Percentiles rank a stretch among this genome's conserved stretches.
These are phyloP conservation scores for Leptodontidium sp. DNA, from an alignment of 2,329 filamentous ascomycete genomes.

Conservation along the genomic window DNA sequence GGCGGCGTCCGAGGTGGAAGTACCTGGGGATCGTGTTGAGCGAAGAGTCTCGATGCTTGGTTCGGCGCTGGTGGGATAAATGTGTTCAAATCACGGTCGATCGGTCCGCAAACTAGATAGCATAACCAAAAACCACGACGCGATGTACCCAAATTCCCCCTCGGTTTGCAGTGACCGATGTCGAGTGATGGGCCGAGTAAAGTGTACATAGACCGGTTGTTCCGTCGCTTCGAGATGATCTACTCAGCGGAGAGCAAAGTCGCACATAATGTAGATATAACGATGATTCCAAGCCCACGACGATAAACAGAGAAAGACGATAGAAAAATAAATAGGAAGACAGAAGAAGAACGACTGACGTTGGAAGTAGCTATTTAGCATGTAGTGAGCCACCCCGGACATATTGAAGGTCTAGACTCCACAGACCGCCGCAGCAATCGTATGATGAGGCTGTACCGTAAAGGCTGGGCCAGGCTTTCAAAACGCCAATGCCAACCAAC, in stretches of 20 bases:
- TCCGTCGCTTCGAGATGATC: background rate
- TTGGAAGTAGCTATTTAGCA: constrained; percentile 13
- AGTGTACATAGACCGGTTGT: background rate
- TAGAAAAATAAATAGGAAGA: background rate
- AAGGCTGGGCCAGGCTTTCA: background rate
- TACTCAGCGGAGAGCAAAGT: no score
- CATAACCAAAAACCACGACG: background rate
- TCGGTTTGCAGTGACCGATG: background rate
- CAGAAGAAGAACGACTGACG: constrained; percentile 11
- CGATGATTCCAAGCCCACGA: background rate
- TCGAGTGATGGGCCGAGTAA: background rate
- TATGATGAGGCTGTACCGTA: constrained; percentile 5
- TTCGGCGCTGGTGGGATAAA: constrained; percentile 31
- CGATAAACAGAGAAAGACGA: background rate
- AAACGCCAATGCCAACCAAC: background rate
- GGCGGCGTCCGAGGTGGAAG: constrained; percentile 32
- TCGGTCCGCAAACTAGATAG: constrained; percentile 19
- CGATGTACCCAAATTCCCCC: constrained; percentile 5
- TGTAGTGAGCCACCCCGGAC: background rate
- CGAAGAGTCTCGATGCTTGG: constrained; percentile 20
- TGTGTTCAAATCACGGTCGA: constrained; percentile 7
- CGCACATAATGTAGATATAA: background rate
- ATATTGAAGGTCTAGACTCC: constrained; percentile 10
- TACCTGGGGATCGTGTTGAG: constrained; percentile 20
- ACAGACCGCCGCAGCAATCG: background rate